A percentile compares a stretch with the other conserved stretches of the same genome.
phyloP scores from a whole-genome alignment of 768 basidiomycete genomes.

The Tremella yokohamensis region DNA sequence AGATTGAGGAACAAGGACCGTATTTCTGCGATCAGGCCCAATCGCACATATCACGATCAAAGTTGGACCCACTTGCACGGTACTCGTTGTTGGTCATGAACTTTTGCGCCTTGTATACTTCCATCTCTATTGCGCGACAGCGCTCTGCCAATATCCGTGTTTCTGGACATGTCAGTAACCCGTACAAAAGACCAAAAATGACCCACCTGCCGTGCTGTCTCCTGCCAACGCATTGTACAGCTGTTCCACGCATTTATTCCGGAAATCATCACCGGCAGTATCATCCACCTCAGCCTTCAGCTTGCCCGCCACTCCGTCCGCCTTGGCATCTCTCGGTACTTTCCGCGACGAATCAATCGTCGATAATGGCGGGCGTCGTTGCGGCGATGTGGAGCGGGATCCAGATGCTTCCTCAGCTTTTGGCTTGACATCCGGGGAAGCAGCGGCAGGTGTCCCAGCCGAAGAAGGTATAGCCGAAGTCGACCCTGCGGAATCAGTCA shows the following conservation, averaged over 20 bases:
- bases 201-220: slow-evolving; percentile 85
- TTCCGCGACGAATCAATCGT: slow-evolving; percentile 34
- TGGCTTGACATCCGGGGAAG: slow-evolving; percentile 15
- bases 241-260: slow-evolving; percentile 84
- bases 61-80: slow-evolving; percentile 42
- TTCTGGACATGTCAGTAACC: neutral
- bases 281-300: slow-evolving; percentile 35
- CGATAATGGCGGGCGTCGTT: slow-evolving; percentile 20
- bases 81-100: slow-evolving; percentile 46
- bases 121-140: slow-evolving; percentile 68
- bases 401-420: slow-evolving; percentile 9
- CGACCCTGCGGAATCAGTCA: slow-evolving; percentile 13
- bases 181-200: neutral
- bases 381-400: neutral
- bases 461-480: slow-evolving; percentile 20
- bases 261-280: slow-evolving; percentile 60
- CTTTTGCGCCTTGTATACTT: slow-evolving; percentile 54
- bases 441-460: slow-evolving; percentile 14
- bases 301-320: slow-evolving; percentile 61
- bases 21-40: slow-evolving; percentile 70
- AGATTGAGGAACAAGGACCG: slow-evolving; percentile 86
- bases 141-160: slow-evolving; percentile 59
- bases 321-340: slow-evolving; percentile 60
- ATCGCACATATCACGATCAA: slow-evolving; percentile 9
- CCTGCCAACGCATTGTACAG: slow-evolving; percentile 84